phyloP scores from a whole-genome alignment of 768 basidiomycete genomes.

The Tubosaeta brunneosetosa region DNA sequence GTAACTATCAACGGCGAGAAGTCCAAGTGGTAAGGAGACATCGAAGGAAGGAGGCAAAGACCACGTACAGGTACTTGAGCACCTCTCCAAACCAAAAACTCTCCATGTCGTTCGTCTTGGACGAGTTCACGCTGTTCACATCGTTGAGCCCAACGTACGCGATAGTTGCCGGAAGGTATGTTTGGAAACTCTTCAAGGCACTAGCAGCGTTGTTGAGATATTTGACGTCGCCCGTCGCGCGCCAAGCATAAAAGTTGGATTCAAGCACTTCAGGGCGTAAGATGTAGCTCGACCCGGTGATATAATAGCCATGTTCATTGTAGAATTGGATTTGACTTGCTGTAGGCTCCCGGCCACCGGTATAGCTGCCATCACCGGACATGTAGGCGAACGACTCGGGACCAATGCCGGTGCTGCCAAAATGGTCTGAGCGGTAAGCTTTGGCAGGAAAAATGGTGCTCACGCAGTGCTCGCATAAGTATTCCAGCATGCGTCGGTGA shows the following conservation, averaged over 20 bases:
- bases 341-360: constrained; percentile 40
- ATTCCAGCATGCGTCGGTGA: constrained; percentile 77
- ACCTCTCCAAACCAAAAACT: constrained; percentile 74
- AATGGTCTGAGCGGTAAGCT: background rate
- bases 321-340: constrained; percentile 48
- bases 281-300: constrained; percentile 48
- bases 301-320: constrained; percentile 60
- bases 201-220: constrained; percentile 61
- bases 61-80: constrained; percentile 62
- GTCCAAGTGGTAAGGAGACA: no score
- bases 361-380: constrained; percentile 59
- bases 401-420: constrained; percentile 65
- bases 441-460: constrained; percentile 10
- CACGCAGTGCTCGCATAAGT: constrained; percentile 71
- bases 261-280: constrained; percentile 76
- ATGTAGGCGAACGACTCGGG: constrained; percentile 66
- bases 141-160: constrained; percentile 58
- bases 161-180: constrained; percentile 40
- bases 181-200: constrained; percentile 57
- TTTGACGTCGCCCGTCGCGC: constrained; percentile 63
- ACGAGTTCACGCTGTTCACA: constrained; percentile 42
- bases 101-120: constrained; percentile 57
- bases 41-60: constrained; percentile 26
- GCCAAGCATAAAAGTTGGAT: constrained; percentile 77
- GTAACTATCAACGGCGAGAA: constrained; percentile 17